Percentiles rank a stretch among this genome's conserved stretches.
phyloP scores from a whole-genome alignment of 305 asterid genomes.

The Withania somnifera region DNA sequence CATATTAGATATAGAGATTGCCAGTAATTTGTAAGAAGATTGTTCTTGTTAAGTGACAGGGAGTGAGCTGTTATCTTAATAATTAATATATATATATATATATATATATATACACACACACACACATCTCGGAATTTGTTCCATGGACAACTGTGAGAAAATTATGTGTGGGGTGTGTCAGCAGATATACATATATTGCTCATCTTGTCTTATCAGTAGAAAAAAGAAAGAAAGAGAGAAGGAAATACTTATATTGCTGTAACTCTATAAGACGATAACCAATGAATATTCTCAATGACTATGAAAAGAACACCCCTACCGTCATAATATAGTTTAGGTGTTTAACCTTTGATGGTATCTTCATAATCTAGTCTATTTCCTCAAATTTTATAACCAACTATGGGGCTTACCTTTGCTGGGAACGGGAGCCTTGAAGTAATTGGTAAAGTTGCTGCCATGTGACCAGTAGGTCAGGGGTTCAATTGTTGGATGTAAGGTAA shows the following conservation, averaged over 20 bases:
- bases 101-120: too few relatives aligned
- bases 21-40: background rate
- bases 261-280: background rate
- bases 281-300: background rate
- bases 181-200: background rate
- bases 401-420: too few relatives aligned
- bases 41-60: background rate
- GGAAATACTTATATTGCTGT: background rate
- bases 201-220: background rate
- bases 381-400: background rate
- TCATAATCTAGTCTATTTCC: background rate
- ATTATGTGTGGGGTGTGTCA: background rate
- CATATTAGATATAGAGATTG: background rate
- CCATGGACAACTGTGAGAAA: background rate
- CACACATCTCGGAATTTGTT: background rate
- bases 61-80: background rate
- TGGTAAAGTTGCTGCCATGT: too few relatives aligned
- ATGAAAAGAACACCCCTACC: background rate
- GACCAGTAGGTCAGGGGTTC: too few relatives aligned
- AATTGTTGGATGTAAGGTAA: too few relatives aligned
- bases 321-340: background rate
- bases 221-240: too few relatives aligned
- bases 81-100: background rate
- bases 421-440: too few relatives aligned
- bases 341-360: background rate